A percentile compares a stretch with the other conserved stretches of the same genome.
These are phyloP conservation scores for Aspergillus fischeri DNA, from an alignment of 2,329 filamentous ascomycete genomes.

Conservation along the genomic window DNA sequence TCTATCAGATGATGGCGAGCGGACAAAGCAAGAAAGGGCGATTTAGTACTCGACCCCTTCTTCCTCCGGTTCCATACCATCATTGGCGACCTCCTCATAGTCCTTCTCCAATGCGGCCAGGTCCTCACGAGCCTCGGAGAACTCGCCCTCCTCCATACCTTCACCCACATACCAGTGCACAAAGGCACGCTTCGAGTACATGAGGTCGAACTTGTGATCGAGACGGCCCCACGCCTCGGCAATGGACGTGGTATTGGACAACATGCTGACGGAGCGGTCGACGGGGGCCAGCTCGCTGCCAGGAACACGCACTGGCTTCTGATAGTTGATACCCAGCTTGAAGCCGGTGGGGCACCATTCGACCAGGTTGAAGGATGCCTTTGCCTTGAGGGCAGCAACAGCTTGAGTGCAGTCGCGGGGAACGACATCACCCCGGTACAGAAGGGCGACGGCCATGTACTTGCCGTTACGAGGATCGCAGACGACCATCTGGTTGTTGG, in stretches of 20 bases:
- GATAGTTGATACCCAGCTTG: constrained; percentile 66
- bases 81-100: constrained; percentile 78
- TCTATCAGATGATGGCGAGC: constrained; percentile 6
- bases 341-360: constrained; percentile 68
- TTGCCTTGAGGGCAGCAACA: constrained; percentile 60
- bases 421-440: constrained; percentile 64
- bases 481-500: constrained; percentile 67
- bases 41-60: constrained; percentile 37
- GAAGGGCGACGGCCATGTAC: constrained; percentile 64
- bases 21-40: neutral
- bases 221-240: constrained; percentile 62
- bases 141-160: constrained; percentile 90
- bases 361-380: constrained; percentile 61
- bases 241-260: constrained; percentile 65
- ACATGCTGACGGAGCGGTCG: constrained; percentile 57
- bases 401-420: constrained; percentile 59
- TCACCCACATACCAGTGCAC: constrained; percentile 79
- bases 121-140: constrained; percentile 82
- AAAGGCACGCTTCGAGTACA: constrained; percentile 66
- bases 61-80: constrained; percentile 63
- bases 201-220: constrained; percentile 66
- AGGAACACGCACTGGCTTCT: constrained; percentile 53
- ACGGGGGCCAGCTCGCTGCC: constrained; percentile 52
- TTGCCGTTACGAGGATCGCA: constrained; percentile 64
- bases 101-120: constrained; percentile 81